These are phyloP conservation scores for Phytophthora megakarya DNA, from an alignment of 352 stramenopile species.

Conservation along the genomic window DNA sequence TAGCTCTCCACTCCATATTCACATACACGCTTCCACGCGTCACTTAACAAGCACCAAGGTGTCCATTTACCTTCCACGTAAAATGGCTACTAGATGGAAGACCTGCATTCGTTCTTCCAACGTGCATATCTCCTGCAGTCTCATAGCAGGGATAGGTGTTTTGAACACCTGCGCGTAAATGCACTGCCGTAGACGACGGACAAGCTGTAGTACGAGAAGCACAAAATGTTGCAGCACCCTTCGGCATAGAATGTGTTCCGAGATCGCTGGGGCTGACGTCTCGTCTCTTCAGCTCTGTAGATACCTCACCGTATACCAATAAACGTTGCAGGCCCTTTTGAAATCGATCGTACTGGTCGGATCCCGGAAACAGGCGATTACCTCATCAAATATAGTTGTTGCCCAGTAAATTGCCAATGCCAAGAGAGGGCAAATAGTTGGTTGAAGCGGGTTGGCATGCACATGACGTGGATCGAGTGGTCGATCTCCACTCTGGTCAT, in stretches of 20 bases:
- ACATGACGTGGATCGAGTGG: conserved; percentile 6
- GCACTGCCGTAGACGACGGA: conserved; percentile 19
- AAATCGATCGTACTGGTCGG: conserved; percentile 13
- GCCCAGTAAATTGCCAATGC: conserved; percentile 12
- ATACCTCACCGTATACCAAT: background rate
- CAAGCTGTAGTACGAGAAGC: conserved; percentile 24
- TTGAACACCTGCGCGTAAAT: conserved; percentile 17
- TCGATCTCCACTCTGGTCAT: conserved; percentile 8
- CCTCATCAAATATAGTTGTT: conserved; percentile 7
- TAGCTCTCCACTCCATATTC: too few relatives aligned
- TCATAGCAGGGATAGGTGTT: conserved; percentile 18
- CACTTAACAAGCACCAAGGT: too few relatives aligned
- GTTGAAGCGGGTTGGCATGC: conserved; percentile 9
- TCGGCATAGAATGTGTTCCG: conserved; percentile 29
- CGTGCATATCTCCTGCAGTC: conserved; percentile 25
- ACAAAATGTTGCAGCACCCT: conserved; percentile 21
- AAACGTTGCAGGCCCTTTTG: background rate
- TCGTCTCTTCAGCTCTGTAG: background rate
- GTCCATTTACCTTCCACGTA: too few relatives aligned
- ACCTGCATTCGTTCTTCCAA: conserved; percentile 14
- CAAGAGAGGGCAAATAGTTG: conserved; percentile 4
- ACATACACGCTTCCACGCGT: too few relatives aligned
- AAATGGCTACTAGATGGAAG: conserved; percentile 3
- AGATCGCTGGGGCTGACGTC: conserved; percentile 16
- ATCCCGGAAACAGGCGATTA: conserved; percentile 3